Evolutionary conservation across 2,329 filamentous ascomycete species (phyloP).

Genomic region (Alternaria incomplexa): DNA sequence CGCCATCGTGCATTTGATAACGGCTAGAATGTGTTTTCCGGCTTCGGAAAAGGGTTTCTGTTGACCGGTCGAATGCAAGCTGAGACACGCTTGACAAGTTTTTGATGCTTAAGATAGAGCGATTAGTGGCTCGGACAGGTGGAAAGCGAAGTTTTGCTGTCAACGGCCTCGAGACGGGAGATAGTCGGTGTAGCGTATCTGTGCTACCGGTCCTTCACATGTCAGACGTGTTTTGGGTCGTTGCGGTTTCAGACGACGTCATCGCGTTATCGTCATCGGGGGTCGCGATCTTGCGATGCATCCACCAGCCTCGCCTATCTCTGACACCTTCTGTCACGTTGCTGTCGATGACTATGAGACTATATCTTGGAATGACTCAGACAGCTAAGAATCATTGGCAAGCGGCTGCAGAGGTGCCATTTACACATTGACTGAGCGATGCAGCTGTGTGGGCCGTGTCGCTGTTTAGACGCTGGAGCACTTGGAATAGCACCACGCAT

Average conservation of each 20-base stretch:
- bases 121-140: not conserved
- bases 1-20: not conserved
- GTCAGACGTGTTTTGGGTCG: not conserved
- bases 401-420: not conserved
- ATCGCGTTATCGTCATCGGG: slow-evolving; percentile 1
- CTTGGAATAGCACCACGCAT: not conserved
- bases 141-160: not conserved
- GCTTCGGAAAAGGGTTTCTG: not conserved
- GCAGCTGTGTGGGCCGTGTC: not conserved
- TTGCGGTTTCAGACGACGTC: not conserved
- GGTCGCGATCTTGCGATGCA: not conserved
- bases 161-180: not conserved
- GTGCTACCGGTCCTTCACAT: not conserved
- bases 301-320: not conserved
- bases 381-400: not conserved
- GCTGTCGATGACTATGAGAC: not conserved
- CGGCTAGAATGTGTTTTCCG: not conserved
- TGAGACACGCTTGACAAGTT: not conserved
- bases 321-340: not conserved
- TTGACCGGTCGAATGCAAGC: not conserved
- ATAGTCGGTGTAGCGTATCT: not conserved
- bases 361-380: not conserved
- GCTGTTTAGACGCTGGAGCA: not conserved
- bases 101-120: not conserved
- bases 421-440: not conserved